These are phyloP conservation scores for Penicillium tannophilum DNA, from an alignment of 495 filamentous ascomycete genomes.

Conservation along the genomic window DNA sequence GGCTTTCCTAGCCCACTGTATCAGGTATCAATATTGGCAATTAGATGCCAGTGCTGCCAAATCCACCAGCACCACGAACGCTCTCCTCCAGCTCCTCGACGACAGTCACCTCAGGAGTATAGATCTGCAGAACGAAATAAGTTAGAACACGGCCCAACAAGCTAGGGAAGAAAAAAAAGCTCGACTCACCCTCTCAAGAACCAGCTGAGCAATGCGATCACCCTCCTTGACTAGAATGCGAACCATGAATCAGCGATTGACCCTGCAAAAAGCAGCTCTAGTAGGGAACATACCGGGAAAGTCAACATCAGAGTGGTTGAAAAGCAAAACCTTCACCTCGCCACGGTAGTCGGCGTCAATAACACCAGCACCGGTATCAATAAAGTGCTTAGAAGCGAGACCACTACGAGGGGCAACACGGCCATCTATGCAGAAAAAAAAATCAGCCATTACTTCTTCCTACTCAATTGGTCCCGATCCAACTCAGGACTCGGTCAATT, in stretches of 20 bases:
- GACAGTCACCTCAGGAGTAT: slow-evolving; percentile 84
- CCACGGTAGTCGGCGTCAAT: slow-evolving; percentile 98
- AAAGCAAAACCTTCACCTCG: slow-evolving; percentile 88
- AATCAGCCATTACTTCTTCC: slow-evolving; percentile 9
- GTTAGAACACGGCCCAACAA: slow-evolving; percentile 3
- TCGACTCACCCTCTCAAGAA: slow-evolving; percentile 71
- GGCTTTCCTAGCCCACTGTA: neutral
- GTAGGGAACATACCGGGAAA: slow-evolving; percentile 54
- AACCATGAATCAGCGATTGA: neutral
- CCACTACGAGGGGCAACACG: slow-evolving; percentile 90
- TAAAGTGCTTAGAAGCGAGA: slow-evolving; percentile 89
- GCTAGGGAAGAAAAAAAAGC: neutral
- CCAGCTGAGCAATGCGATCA: slow-evolving; percentile 89
- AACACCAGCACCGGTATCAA: slow-evolving; percentile 92
- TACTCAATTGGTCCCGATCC: neutral
- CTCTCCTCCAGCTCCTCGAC: slow-evolving; percentile 89
- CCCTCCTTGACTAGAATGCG: slow-evolving; percentile 67
- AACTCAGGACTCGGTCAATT: neutral
- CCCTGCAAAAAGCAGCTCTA: neutral
- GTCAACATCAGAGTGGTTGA: slow-evolving; percentile 84
- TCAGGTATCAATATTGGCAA: neutral
- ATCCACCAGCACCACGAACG: slow-evolving; percentile 85
- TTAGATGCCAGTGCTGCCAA: slow-evolving; percentile 80
- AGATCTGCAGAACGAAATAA: slow-evolving; percentile 55
- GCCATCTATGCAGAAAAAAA: slow-evolving; percentile 60